Base-by-base conservation (phyloP, 306 rosid species). In the Quercus glauca region DNA sequence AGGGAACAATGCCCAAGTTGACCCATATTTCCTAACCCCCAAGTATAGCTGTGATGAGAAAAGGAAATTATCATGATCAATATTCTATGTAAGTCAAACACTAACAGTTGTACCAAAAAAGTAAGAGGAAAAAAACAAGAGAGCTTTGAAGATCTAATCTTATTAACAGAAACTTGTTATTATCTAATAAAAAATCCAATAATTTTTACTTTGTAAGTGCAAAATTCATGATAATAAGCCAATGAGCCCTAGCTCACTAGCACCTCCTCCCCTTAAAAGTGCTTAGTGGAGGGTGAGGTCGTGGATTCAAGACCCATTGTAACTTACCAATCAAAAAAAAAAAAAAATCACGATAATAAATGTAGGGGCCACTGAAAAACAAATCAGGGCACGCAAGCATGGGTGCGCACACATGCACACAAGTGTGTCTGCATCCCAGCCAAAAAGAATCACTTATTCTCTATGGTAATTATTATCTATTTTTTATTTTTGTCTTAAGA, bases 1-100 rank as follows among this genome's bases (percentile, higher is more conserved):
- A 92, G 97, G 60, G 97, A 94, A 84, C 95, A 89, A 83, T 94
- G 97, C 78, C 98, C 97, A n/a, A 94, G 97, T 78, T 94, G 98
- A 68, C 98, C 98, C 97, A 92, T 88, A 80, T 73, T 91, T 82
- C 98, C 98, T 29, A 92, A 85, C 56, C 98, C 98, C 97, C 98
- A 94, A 11, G 98, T 92, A 85, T 88, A 94, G 74, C 98, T 94
- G 84, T 82, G 81, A 83, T 33, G 72, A 71, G 68, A 72, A 81
- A 82, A 79, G 65, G 55, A 71, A 79, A 70, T 51, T 70, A 80
- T 79, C 41, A 79, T 23, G 51, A 82, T 53, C 74, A 71, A 73
- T 55, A 79, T 71, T 43, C 49, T 9, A 5, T 37, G 7, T 8
- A 37, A 57, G 10, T 67, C 35, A 23, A 18, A 35, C 51, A 31